Base-by-base conservation (phyloP, 352 stramenopile genomes). In the Pythium coloratum region DNA sequence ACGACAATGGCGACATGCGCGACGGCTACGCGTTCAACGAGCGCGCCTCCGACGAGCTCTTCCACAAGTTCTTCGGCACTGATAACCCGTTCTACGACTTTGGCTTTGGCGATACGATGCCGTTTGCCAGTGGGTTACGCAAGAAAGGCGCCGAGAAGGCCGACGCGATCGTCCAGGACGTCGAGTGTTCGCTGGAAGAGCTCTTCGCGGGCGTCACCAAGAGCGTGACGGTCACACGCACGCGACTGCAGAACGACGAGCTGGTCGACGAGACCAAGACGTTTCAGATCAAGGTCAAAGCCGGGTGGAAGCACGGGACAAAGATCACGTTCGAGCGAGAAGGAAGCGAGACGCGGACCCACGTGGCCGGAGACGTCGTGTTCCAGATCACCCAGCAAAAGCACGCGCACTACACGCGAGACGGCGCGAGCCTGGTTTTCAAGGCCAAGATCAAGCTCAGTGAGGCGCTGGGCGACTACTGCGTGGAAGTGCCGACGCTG, bases 251-350 rank as follows among this genome's bases (percentile, higher is more conserved):
- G 50, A 79, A 91, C 59, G 82, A 90, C 57, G 84, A 95, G 55
- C 70, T 96, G 28, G 61, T 88, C 16, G 81, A 94, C 6, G 88
- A 96, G 56, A 69, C 67, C 65, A 96, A 96, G 74, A 83, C 85
- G 6, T 94, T 97, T 62, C 72, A 92, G 59, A 80, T 98, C 72
- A 89, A 91, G 58, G 78, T 98, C 63, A 97, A 98, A 64, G 86
- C 90, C 2, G 95, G 95, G 18, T 98, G 95, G 96, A 98, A 98
- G 74, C 76, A 92, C 57, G 94, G 94, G 36, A 98, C 94, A 66
- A 87, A 92, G 55, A 97, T 99, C 73, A 98, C 91, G 12, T 99
- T 99, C 63, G 97, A 98, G 75, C 78, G 88, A 38, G 86, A 96
- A 68, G 87, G 84, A 50, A 94, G 96, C 67, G 87, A 98, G 77